Evolutionary conservation across 106 monocot species (phyloP).

Genomic region (Platanthera zijinensis): DNA sequence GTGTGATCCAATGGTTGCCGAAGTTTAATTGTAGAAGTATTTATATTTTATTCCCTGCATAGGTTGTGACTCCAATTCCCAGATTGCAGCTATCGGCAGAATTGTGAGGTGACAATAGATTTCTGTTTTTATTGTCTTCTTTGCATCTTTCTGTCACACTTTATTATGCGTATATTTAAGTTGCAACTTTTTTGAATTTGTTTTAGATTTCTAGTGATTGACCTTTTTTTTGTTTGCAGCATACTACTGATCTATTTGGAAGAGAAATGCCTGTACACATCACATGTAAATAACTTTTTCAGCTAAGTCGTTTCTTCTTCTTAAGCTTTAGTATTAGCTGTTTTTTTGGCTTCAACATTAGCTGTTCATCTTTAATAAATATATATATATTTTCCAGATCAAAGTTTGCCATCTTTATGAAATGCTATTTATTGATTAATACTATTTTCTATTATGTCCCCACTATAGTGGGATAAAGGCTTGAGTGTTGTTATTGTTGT

Average conservation of each 20-base stretch:
- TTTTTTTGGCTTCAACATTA: not conserved
- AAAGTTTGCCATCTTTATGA: not conserved
- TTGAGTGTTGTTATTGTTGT: not conserved
- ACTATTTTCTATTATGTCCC: not conserved
- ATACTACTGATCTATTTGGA: conserved; percentile 43
- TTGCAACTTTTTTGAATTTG: not conserved
- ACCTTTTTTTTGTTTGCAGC: conserved; percentile 16
- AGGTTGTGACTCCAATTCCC: too few relatives aligned
- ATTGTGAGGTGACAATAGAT: too few relatives aligned
- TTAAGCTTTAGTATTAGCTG: not conserved
- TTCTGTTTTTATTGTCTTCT: conserved; percentile 10
- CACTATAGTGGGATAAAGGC: too few relatives aligned
- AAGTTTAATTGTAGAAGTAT: too few relatives aligned
- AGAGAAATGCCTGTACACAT: conserved; percentile 50
- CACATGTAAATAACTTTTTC: conserved; percentile 24
- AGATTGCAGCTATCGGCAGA: too few relatives aligned
- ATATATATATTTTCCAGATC: too few relatives aligned
- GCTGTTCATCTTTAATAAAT: not conserved
- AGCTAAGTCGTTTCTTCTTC: not conserved
- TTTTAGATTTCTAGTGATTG: not conserved
- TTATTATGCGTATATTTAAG: conserved; percentile 57
- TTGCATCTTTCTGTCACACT: conserved; percentile 92
- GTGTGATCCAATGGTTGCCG: too few relatives aligned
- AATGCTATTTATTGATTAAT: too few relatives aligned
- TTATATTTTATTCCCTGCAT: too few relatives aligned